Evolutionary conservation across 345 rosid species (phyloP).

Genomic region (Eucalyptus marginata): DNA sequence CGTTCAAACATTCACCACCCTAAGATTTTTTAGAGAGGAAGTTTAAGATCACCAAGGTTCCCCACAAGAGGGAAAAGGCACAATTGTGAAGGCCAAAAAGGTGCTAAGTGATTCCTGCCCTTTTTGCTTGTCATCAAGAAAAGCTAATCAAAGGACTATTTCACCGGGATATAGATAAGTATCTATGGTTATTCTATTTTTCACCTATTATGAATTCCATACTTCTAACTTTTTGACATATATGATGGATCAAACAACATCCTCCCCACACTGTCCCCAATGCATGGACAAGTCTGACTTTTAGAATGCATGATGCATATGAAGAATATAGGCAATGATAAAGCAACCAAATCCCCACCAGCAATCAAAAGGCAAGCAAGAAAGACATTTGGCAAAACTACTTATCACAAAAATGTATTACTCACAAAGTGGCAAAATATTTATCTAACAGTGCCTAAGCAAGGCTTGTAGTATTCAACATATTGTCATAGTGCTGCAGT

Average conservation of each 20-base stretch:
- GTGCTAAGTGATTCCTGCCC: neutral
- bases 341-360: neutral
- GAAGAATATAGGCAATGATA: neutral
- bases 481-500: neutral
- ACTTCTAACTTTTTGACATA: neutral
- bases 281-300: neutral
- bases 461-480: neutral
- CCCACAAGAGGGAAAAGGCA: neutral
- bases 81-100: neutral
- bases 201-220: neutral
- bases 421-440: neutral
- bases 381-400: neutral
- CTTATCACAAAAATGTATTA: neutral
- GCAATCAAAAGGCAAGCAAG: neutral
- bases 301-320: neutral
- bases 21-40: neutral
- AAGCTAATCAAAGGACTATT: neutral
- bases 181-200: neutral
- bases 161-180: neutral
- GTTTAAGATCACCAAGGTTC: neutral
- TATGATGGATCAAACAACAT: neutral
- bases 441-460: neutral
- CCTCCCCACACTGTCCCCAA: neutral
- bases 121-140: neutral
- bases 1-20: neutral